These are phyloP conservation scores for Pythium insidiosum DNA, from an alignment of 352 stramenopile genomes.

Conservation along the genomic window DNA sequence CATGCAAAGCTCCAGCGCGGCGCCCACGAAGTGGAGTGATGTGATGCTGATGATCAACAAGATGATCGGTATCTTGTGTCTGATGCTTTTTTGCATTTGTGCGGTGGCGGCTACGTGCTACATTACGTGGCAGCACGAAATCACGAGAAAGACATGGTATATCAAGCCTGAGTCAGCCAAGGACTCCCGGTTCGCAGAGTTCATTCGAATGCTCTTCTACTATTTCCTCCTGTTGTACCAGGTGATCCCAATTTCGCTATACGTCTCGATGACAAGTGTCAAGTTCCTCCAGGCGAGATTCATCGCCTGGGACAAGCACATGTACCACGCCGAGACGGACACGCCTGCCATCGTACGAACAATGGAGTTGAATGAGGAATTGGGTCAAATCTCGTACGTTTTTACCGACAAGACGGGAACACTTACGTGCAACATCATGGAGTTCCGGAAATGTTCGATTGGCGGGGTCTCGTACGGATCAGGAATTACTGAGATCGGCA, in stretches of 20 bases:
- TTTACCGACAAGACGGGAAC: constrained; percentile 92
- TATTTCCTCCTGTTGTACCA: constrained; percentile 89
- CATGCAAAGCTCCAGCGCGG: constrained; percentile 71
- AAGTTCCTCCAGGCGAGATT: constrained; percentile 83
- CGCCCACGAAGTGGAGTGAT: constrained; percentile 81
- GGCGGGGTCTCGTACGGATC: constrained; percentile 88
- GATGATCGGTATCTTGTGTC: constrained; percentile 69
- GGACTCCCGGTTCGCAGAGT: constrained; percentile 36
- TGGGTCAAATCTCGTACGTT: constrained; percentile 87
- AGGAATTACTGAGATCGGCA: constrained; percentile 73
- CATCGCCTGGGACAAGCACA: constrained; percentile 85
- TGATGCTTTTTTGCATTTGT: constrained; percentile 57
- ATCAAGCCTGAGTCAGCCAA: constrained; percentile 36
- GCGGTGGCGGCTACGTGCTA: constrained; percentile 61
- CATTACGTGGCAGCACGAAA: constrained; percentile 72
- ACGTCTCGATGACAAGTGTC: constrained; percentile 89
- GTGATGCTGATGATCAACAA: constrained; percentile 78
- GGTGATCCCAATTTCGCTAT: constrained; percentile 91
- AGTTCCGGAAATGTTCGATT: constrained; percentile 93
- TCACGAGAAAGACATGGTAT: constrained; percentile 68
- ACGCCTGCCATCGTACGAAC: constrained; percentile 80
- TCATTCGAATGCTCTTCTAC: constrained; percentile 89
- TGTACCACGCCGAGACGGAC: constrained; percentile 90
- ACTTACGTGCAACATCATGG: constrained; percentile 91
- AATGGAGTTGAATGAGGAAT: constrained; percentile 88